These are phyloP conservation scores for Alternaria triticimaculans DNA, from an alignment of 2,329 filamentous ascomycete species.

Conservation along the genomic window DNA sequence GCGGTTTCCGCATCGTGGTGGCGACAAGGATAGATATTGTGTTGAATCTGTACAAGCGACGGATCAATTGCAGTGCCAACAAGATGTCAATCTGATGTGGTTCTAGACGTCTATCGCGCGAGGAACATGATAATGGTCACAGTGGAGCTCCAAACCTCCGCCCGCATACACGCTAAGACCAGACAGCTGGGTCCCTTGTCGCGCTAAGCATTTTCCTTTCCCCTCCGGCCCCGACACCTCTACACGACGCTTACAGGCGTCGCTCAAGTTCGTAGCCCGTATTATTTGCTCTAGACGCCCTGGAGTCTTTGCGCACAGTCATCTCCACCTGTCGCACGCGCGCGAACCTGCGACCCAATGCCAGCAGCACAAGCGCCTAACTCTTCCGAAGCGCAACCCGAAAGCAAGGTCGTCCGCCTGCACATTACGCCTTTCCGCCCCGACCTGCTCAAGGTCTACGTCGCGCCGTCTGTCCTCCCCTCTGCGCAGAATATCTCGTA, in stretches of 20 bases:
- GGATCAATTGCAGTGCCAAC: neutral
- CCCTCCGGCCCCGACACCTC: conserved; percentile 18
- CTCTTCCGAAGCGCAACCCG: conserved; percentile 20
- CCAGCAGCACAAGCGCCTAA: conserved; percentile 39
- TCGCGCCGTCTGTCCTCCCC: conserved; percentile 71
- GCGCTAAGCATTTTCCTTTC: conserved; percentile 47
- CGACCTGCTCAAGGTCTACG: conserved; percentile 72
- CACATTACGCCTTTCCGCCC: conserved; percentile 88
- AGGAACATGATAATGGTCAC: conserved; percentile 6
- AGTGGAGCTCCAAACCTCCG: conserved; percentile 20
- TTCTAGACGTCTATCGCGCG: neutral
- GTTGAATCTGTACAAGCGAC: neutral
- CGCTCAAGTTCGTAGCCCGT: conserved; percentile 12
- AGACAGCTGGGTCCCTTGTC: conserved; percentile 21
- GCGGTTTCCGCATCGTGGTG: conserved; percentile 32
- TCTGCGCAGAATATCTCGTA: conserved; percentile 84
- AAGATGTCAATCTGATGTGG: neutral
- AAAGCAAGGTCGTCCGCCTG: conserved; percentile 61
- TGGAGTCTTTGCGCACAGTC: conserved; percentile 4
- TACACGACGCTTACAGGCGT: conserved; percentile 22
- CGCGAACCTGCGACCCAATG: conserved; percentile 37
- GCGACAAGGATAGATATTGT: neutral
- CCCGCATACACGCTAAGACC: conserved; percentile 22
- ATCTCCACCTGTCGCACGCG: conserved; percentile 18
- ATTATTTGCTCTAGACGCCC: neutral